phyloP scores from a whole-genome alignment of 2,329 filamentous ascomycete species.

The Penicillium digitatum region DNA sequence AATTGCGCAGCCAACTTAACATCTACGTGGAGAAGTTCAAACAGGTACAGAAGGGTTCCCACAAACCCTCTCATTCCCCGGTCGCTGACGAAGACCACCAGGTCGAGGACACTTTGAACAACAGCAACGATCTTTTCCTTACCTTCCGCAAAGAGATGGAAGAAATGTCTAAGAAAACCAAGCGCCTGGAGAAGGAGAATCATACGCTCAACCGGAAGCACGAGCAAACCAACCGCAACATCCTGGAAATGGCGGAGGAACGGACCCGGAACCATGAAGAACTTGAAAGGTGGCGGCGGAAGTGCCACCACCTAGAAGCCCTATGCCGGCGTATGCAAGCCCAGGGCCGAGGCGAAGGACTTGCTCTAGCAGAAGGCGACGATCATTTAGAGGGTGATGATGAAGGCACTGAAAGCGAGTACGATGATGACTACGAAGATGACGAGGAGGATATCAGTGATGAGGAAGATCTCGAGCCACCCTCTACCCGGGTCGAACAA shows the following conservation, averaged over 20 bases:
- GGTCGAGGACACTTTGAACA: slow-evolving; percentile 98
- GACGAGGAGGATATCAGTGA: slow-evolving; percentile 59
- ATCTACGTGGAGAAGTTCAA: slow-evolving; percentile 99
- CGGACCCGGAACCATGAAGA: slow-evolving; percentile 71
- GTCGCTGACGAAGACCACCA: slow-evolving; percentile 53
- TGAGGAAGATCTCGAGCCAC: slow-evolving; percentile 47
- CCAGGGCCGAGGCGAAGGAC: slow-evolving; percentile 74
- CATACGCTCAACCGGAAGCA: slow-evolving; percentile 86
- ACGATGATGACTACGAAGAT: slow-evolving; percentile 60
- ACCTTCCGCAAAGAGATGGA: slow-evolving; percentile 99
- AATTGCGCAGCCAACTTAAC: slow-evolving; percentile 90
- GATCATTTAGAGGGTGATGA: slow-evolving; percentile 51
- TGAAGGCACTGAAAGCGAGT: slow-evolving; percentile 43
- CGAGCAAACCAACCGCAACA: slow-evolving; percentile 88
- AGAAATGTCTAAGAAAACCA: slow-evolving; percentile 99
- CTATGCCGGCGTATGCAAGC: slow-evolving; percentile 96
- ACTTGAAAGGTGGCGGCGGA: slow-evolving; percentile 74
- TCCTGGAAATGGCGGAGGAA: slow-evolving; percentile 95
- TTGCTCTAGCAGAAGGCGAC: slow-evolving; percentile 53
- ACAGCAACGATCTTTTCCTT: slow-evolving; percentile 94
- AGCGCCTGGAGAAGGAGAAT: slow-evolving; percentile 94
- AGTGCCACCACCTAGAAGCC: slow-evolving; percentile 86
- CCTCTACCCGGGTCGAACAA: slow-evolving; percentile 27
- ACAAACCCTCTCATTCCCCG: slow-evolving; percentile 15
- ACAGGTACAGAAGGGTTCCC: slow-evolving; percentile 64